A percentile compares a stretch with the other conserved stretches of the same genome.
Evolutionary conservation across 2,329 filamentous ascomycete species (phyloP).

Genomic region (Ciborinia camelliae): DNA sequence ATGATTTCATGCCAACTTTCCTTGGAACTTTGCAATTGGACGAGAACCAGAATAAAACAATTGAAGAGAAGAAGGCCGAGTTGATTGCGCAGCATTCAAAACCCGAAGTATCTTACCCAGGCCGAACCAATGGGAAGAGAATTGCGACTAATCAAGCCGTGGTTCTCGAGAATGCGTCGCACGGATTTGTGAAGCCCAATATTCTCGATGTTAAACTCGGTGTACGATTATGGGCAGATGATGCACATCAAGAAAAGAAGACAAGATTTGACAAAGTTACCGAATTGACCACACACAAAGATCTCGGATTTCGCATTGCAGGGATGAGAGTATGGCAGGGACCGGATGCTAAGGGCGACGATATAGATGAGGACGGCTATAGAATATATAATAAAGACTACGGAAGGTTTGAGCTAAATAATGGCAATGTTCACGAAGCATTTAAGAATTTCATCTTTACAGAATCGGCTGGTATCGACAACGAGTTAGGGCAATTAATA

Average conservation of each 20-base stretch:
- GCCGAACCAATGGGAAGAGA: slow-evolving; percentile 30
- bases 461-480: slow-evolving; percentile 54
- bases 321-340: slow-evolving; percentile 64
- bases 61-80: slow-evolving; percentile 49
- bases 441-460: slow-evolving; percentile 59
- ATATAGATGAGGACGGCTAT: slow-evolving; percentile 52
- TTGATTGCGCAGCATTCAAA: slow-evolving; percentile 32
- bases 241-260: slow-evolving; percentile 58
- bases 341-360: slow-evolving; percentile 50
- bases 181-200: slow-evolving; percentile 79
- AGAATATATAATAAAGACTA: slow-evolving; percentile 62
- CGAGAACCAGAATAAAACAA: slow-evolving; percentile 48
- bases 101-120: slow-evolving; percentile 29
- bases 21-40: slow-evolving; percentile 76
- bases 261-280: slow-evolving; percentile 58
- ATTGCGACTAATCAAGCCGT: slow-evolving; percentile 78
- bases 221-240: slow-evolving; percentile 78
- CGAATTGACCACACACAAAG: slow-evolving; percentile 56
- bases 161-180: slow-evolving; percentile 79
- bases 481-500: slow-evolving; percentile 54
- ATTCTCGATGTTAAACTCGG: slow-evolving; percentile 94
- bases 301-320: slow-evolving; percentile 60
- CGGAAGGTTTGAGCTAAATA: slow-evolving; percentile 51
- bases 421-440: slow-evolving; percentile 52
- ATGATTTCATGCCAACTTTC: slow-evolving; percentile 77